Evolutionary conservation across 805 yeast genomes (phyloP), one percentile per base, ranked within the genome.

Genomic region (Clavispora phyllophila): DNA sequence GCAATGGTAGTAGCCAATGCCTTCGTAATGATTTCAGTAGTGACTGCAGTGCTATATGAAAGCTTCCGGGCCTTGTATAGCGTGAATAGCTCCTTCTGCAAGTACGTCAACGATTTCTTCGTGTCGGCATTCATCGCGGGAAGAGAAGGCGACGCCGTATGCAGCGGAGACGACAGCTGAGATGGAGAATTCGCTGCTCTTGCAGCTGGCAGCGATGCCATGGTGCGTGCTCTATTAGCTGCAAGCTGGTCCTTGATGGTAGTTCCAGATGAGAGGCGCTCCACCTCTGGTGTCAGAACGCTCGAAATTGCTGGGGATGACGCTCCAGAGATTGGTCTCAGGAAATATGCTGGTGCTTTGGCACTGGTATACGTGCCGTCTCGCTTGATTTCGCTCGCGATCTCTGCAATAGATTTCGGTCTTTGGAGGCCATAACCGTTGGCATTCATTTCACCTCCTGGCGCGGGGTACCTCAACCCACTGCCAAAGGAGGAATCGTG

Each of bases 1-100:
- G 95, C 91, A 48, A 90, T 88, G 0, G 96, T 91, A 70, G 90
- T 85, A 3, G 96, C 96, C 51, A 90, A 72, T 1, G 96, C 96
- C 54, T 86, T 89, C 8, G 96, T 90, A 53, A 90, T 70, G 42
- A 89, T 80, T 45, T 81, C 86, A 0, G 96, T 86, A 39, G 91
- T 87, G 6, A 88, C 80, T 20, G 84, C 89, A 31, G 87, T 86
- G 45, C 84, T 87, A 46, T 82, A 78, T 45, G 87, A 79, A 34
- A 70, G 54, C 52, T 79, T 84, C 47, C 89, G 70, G 43, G 84
- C 87, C 55, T 86, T 87, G 25, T 95, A 84, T 44, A 90, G 75
- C 12, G 81, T 76, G 54, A 87, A 83, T 19, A 91, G 69, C 58
- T 90, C 96, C 54, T 87, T 89, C 63, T 91, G 96, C 43, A 91